phyloP scores from a whole-genome alignment of 139 green algal genomes.

The Gonium pectorale region DNA sequence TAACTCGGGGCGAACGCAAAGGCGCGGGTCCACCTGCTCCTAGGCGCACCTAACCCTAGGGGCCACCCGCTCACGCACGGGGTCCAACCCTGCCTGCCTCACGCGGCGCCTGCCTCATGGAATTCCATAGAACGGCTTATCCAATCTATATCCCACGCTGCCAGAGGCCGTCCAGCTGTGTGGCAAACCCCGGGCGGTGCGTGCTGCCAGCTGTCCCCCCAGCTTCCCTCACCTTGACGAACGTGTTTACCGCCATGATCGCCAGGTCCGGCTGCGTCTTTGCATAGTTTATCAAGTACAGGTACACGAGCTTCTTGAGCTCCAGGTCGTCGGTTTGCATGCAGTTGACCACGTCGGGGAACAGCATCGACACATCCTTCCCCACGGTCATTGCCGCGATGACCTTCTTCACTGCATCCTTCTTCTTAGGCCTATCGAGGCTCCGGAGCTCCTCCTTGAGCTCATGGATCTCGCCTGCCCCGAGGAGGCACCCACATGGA shows the following conservation, averaged over 20 bases:
- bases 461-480: conserved; percentile 95
- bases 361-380: conserved; percentile 96
- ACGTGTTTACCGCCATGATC: conserved; percentile 99
- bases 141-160: too few relatives aligned
- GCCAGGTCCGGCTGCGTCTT: conserved; percentile 98
- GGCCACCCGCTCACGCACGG: too few relatives aligned
- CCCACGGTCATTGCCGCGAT: conserved; percentile 99
- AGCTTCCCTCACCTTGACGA: conserved; percentile 92
- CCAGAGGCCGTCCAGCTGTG: too few relatives aligned
- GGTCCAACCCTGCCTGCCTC: too few relatives aligned
- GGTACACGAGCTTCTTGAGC: conserved; percentile 97
- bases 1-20: too few relatives aligned
- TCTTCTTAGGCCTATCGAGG: conserved; percentile 91
- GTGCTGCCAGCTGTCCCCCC: too few relatives aligned
- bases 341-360: conserved; percentile 98
- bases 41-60: too few relatives aligned
- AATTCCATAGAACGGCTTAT: too few relatives aligned
- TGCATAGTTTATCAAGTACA: conserved; percentile 99
- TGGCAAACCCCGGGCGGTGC: too few relatives aligned
- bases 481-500: not conserved
- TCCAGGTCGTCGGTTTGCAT: conserved; percentile 93
- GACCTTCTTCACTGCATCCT: conserved; percentile 98
- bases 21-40: too few relatives aligned
- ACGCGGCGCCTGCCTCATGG: too few relatives aligned
- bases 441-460: conserved; percentile 93